A percentile compares a stretch with the other conserved stretches of the same genome.
phyloP scores from a whole-genome alignment of 2,329 filamentous ascomycete species.

The Cladophialophora yegresii region DNA sequence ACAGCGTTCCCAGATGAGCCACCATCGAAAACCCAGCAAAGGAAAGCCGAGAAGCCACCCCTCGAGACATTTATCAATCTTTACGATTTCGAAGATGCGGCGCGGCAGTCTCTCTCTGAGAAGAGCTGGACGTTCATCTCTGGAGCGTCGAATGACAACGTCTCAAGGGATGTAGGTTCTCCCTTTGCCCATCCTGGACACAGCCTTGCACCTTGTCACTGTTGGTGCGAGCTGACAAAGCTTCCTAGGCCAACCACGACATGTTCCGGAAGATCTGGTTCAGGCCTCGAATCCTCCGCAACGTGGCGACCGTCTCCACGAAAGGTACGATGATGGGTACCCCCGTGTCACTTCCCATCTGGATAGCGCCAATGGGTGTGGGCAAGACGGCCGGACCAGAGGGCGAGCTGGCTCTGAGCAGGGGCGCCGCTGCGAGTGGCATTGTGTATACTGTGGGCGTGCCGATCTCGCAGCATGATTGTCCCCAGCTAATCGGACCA shows the following conservation, averaged over 20 bases:
- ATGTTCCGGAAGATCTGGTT: constrained; percentile 50
- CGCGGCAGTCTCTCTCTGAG: constrained; percentile 27
- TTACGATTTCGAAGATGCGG: constrained; percentile 32
- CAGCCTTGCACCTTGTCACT: background rate
- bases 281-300: constrained; percentile 49
- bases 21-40: constrained; percentile 8
- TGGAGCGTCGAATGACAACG: constrained; percentile 34
- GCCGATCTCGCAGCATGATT: constrained; percentile 42
- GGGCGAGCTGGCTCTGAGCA: constrained; percentile 48
- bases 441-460: constrained; percentile 53
- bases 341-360: constrained; percentile 30
- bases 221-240: background rate
- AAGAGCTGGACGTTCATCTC: constrained; percentile 39
- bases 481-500: background rate
- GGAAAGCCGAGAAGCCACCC: constrained; percentile 32
- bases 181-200: background rate
- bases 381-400: constrained; percentile 49
- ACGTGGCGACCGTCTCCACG: constrained; percentile 45
- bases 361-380: constrained; percentile 38
- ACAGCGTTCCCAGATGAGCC: constrained; percentile 14
- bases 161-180: constrained; percentile 19
- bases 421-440: constrained; percentile 26
- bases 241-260: constrained; percentile 22
- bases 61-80: constrained; percentile 30
- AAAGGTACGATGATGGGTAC: constrained; percentile 38